A percentile compares a stretch with the other conserved stretches of the same genome.
Evolutionary conservation across 345 rosid species (phyloP).

Genomic region (Luvunga scandens): DNA sequence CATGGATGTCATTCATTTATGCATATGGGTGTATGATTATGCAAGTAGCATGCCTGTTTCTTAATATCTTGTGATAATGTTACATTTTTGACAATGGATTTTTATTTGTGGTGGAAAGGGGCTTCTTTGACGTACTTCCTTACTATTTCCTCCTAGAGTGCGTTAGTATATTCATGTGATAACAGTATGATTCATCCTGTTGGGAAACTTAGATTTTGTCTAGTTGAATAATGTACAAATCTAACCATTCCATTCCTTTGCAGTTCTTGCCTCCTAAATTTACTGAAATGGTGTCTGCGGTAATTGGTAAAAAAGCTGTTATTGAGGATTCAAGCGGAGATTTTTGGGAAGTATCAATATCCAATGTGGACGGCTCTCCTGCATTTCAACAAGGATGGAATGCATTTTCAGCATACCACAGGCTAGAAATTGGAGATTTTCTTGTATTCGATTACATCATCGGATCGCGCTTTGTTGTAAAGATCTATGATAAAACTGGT

Average conservation of each 20-base stretch:
- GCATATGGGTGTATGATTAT: background rate
- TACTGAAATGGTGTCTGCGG: conserved; percentile 12
- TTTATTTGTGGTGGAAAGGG: background rate
- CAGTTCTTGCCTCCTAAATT: conserved; percentile 49
- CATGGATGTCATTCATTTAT: background rate
- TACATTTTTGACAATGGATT: background rate
- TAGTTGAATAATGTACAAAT: background rate
- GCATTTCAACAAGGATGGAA: conserved; percentile 40
- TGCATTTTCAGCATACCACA: conserved; percentile 29
- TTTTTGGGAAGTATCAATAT: conserved; percentile 33
- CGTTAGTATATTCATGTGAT: background rate
- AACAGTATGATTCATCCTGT: background rate
- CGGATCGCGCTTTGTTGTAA: conserved; percentile 34
- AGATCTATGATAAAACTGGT: conserved; percentile 30
- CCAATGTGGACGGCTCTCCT: conserved; percentile 17
- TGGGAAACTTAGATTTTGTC: background rate
- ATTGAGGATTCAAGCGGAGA: conserved; percentile 31
- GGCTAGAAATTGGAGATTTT: conserved; percentile 37
- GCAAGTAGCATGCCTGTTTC: background rate
- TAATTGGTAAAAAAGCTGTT: conserved; percentile 21
- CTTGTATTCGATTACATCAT: conserved; percentile 27
- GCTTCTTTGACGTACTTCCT: background rate
- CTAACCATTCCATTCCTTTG: conserved; percentile 8
- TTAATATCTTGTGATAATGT: background rate
- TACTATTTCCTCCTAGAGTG: background rate